These are phyloP conservation scores for Fusarium tuaranense DNA, from an alignment of 2,329 filamentous ascomycete species.

Conservation along the genomic window DNA sequence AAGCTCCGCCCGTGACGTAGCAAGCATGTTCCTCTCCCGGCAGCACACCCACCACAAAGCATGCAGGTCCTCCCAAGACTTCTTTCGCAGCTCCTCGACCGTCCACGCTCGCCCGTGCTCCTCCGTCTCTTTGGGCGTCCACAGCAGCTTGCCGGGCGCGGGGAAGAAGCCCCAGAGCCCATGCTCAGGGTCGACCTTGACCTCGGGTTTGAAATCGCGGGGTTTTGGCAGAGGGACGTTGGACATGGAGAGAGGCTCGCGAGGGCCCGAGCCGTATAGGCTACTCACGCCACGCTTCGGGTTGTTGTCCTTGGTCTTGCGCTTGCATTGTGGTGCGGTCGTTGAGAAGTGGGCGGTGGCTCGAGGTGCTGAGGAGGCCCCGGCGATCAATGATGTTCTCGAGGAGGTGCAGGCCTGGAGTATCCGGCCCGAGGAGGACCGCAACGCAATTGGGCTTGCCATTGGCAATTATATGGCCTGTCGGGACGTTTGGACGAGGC, in stretches of 20 bases:
- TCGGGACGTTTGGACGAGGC: slow-evolving; percentile 28
- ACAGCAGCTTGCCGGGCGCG: slow-evolving; percentile 73
- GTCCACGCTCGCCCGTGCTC: slow-evolving; percentile 86
- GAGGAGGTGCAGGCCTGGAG: slow-evolving; percentile 28
- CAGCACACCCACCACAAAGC: slow-evolving; percentile 93
- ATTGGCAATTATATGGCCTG: slow-evolving; percentile 42
- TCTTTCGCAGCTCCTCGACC: slow-evolving; percentile 84
- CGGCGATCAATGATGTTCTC: slow-evolving; percentile 18
- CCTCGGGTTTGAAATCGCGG: slow-evolving; percentile 65
- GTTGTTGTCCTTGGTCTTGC: slow-evolving; percentile 78
- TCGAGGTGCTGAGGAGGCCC: slow-evolving; percentile 25
- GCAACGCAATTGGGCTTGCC: slow-evolving; percentile 45
- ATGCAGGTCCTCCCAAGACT: slow-evolving; percentile 95
- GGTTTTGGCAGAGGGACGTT: slow-evolving; percentile 81
- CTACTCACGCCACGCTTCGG: slow-evolving; percentile 84
- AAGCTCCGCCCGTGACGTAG: slow-evolving; percentile 81
- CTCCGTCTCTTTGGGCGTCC: slow-evolving; percentile 76
- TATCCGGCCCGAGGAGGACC: slow-evolving; percentile 44
- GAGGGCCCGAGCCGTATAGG: slow-evolving; percentile 80
- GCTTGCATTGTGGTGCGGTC: slow-evolving; percentile 61
- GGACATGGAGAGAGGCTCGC: slow-evolving; percentile 79
- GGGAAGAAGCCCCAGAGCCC: slow-evolving; percentile 95
- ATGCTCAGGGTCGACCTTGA: slow-evolving; percentile 78
- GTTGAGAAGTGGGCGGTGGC: slow-evolving; percentile 63
- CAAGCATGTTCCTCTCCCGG: slow-evolving; percentile 89